phyloP scores from a whole-genome alignment of 208 protist species.

The Lotmaria passim region DNA sequence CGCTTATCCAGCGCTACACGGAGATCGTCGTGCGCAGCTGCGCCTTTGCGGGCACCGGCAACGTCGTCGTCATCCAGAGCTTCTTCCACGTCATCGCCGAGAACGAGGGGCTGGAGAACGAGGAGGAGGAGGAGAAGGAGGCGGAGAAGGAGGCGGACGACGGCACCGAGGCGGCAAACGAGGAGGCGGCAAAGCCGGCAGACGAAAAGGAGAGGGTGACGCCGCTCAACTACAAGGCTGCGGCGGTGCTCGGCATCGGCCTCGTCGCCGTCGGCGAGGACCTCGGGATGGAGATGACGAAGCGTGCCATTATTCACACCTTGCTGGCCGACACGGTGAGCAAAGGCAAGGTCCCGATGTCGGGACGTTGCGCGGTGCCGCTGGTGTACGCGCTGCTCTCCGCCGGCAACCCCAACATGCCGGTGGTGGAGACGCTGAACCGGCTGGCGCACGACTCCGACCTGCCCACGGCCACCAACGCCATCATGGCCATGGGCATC shows the following conservation, averaged over 20 bases:
- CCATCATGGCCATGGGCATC: slow-evolving; percentile 98
- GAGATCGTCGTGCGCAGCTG: slow-evolving; percentile 95
- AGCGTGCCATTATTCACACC: slow-evolving; percentile 97
- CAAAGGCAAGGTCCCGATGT: slow-evolving; percentile 76
- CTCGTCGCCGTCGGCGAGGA: slow-evolving; percentile 98
- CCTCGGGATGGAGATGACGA: slow-evolving; percentile 97
- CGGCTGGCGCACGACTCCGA: slow-evolving; percentile 98
- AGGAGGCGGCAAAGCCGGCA: slow-evolving; percentile 16
- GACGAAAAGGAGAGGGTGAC: slow-evolving; percentile 33
- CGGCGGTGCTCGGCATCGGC: slow-evolving; percentile 98
- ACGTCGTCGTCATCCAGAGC: slow-evolving; percentile 98
- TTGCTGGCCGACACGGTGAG: slow-evolving; percentile 90
- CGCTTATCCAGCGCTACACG: slow-evolving; percentile 88
- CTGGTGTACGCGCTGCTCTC: slow-evolving; percentile 97
- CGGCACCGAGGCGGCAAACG: slow-evolving; percentile 11
- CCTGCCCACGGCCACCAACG: slow-evolving; percentile 91
- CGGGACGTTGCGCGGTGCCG: slow-evolving; percentile 95
- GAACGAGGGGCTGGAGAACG: slow-evolving; percentile 68
- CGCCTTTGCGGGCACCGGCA: slow-evolving; percentile 98
- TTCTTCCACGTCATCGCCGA: slow-evolving; percentile 96
- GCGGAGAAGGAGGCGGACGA: slow-evolving; percentile 41
- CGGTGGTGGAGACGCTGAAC: slow-evolving; percentile 97
- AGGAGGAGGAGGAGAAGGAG: slow-evolving; percentile 43
- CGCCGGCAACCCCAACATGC: slow-evolving; percentile 95
- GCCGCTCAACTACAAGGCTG: slow-evolving; percentile 88